phyloP scores from a whole-genome alignment of 768 basidiomycete species.

The Pleurotus citrinopileatus region DNA sequence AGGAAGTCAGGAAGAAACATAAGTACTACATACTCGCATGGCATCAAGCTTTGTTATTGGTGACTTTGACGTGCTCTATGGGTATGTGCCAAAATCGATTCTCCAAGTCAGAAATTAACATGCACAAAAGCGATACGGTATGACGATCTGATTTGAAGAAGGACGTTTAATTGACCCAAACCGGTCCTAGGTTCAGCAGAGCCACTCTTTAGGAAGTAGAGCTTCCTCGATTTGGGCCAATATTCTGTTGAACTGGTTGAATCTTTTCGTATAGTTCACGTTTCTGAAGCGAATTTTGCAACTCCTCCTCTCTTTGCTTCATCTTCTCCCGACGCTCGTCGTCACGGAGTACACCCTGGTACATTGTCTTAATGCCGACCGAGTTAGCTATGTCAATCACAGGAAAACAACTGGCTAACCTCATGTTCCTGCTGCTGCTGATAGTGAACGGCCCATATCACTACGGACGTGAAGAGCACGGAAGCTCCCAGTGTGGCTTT shows the following conservation, averaged over 20 bases:
- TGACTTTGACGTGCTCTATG: no score
- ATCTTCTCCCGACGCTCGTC: slow-evolving; percentile 82
- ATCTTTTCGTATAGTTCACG: slow-evolving; percentile 62
- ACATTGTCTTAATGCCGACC: slow-evolving; percentile 67
- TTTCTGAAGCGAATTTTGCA: slow-evolving; percentile 59
- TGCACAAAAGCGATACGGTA: no score
- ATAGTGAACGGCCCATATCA: slow-evolving; percentile 88
- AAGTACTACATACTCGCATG: no score
- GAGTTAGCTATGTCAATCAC: neutral
- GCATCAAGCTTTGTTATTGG: no score
- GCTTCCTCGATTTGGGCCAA: neutral
- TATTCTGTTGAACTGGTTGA: slow-evolving; percentile 28
- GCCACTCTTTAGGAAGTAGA: no score
- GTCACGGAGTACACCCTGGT: slow-evolving; percentile 84
- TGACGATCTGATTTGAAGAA: no score
- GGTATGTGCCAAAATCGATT: no score
- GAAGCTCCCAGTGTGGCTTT: slow-evolving; percentile 74
- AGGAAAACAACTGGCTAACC: slow-evolving; percentile 40
- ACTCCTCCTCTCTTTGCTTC: slow-evolving; percentile 59
- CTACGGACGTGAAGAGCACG: slow-evolving; percentile 57
- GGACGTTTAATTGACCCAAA: no score
- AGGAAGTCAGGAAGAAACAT: no score
- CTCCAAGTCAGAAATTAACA: no score
- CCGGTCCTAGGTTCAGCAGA: no score
- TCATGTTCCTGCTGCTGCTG: slow-evolving; percentile 82